Percentiles rank a stretch among this genome's conserved stretches.
These are phyloP conservation scores for Wickerhamomyces queroliae DNA, from an alignment of 805 yeast species.

Conservation along the genomic window DNA sequence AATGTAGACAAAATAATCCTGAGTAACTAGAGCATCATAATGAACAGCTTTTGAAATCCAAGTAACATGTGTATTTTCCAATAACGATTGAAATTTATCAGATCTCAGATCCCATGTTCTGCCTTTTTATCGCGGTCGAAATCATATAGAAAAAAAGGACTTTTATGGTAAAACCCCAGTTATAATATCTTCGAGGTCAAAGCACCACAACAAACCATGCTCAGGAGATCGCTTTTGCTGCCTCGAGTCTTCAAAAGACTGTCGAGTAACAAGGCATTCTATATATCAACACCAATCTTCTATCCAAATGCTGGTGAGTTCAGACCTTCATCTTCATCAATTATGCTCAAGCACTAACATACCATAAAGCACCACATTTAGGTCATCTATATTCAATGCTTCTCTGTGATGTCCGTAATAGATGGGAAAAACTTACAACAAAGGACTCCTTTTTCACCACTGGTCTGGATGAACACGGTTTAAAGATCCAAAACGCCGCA, in stretches of 20 bases:
- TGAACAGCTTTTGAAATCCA: no score
- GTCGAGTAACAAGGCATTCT: conserved; percentile 23
- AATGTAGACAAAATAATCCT: no score
- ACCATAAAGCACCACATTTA: conserved; percentile 60
- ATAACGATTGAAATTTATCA: no score
- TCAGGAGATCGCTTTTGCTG: neutral
- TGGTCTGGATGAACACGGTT: conserved; percentile 97
- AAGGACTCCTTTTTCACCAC: conserved; percentile 59
- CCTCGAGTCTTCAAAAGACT: conserved; percentile 1
- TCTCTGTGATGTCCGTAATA: conserved; percentile 66
- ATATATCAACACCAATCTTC: conserved; percentile 87
- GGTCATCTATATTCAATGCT: conserved; percentile 91
- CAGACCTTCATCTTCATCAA: neutral
- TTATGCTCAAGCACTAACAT: neutral
- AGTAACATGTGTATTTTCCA: no score
- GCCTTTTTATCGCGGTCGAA: no score
- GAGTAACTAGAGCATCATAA: no score
- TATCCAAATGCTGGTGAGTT: conserved; percentile 76
- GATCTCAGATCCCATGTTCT: no score
- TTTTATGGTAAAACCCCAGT: no score
- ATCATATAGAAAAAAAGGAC: no score
- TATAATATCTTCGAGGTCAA: no score
- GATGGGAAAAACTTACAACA: conserved; percentile 57
- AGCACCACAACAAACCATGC: neutral
- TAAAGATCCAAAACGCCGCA: conserved; percentile 89